Conservation (phyloP, 2,329 filamentous ascomycete genomes). For the Colletotrichum cordylinicola region DNA sequence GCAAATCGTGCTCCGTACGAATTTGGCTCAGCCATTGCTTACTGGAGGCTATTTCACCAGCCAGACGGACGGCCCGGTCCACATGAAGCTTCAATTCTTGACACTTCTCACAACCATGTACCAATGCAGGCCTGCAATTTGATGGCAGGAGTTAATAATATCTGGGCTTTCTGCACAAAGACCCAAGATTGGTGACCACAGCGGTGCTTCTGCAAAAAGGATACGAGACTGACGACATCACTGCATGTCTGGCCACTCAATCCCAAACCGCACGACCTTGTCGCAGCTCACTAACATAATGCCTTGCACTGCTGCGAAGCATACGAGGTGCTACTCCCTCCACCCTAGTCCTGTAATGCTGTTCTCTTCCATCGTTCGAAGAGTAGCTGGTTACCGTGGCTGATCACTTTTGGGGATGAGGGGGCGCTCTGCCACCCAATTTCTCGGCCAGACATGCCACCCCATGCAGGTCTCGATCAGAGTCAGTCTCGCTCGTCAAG, state of each 20-base stretch:
- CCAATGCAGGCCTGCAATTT: not conserved
- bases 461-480: constrained; percentile 19
- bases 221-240: constrained; percentile 20
- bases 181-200: not conserved
- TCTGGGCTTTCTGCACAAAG: not conserved
- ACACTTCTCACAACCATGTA: not conserved
- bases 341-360: not conserved
- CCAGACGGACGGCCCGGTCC: not conserved
- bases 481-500: constrained; percentile 20
- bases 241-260: constrained; percentile 7
- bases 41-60: not conserved
- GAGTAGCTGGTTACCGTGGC: not conserved
- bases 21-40: not conserved
- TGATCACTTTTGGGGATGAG: not conserved
- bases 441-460: constrained; percentile 19
- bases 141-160: not conserved
- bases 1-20: not conserved
- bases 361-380: not conserved
- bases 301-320: not conserved
- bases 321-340: constrained; percentile 11
- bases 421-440: constrained; percentile 10
- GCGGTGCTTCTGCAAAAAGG: not conserved
- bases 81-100: not conserved
- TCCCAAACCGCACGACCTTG: constrained; percentile 17
- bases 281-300: not conserved